A percentile compares a stretch with the other conserved stretches of the same genome.
Evolutionary conservation across 2,329 filamentous ascomycete genomes (phyloP).

Genomic region (Ophiocordyceps polyrhachis-furcata): DNA sequence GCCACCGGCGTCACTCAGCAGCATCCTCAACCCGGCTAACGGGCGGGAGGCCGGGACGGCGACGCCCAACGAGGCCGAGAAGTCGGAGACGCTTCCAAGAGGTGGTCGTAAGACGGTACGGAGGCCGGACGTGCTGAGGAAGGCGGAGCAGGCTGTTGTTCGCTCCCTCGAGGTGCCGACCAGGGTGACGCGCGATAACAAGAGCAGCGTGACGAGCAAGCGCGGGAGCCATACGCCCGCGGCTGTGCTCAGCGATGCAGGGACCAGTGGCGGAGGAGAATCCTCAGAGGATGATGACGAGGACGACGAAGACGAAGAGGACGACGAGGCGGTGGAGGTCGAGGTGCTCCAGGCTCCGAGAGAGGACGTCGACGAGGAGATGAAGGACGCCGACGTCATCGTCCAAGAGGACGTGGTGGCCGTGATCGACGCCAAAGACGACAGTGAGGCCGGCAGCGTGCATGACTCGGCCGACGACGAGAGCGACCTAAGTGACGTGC

Average conservation of each 20-base stretch:
- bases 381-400: conserved; percentile 21
- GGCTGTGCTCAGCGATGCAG: conserved; percentile 15
- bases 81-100: conserved; percentile 21
- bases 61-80: conserved; percentile 20
- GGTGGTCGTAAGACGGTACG: conserved; percentile 23
- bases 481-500: conserved; percentile 48
- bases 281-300: conserved; percentile 23
- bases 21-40: conserved; percentile 22
- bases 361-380: conserved; percentile 23
- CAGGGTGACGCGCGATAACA: conserved; percentile 18
- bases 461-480: conserved; percentile 51
- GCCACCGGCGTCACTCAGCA: conserved; percentile 14
- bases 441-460: conserved; percentile 29
- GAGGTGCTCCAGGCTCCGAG: not conserved
- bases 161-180: conserved; percentile 27
- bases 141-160: conserved; percentile 39
- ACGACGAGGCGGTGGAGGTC: not conserved
- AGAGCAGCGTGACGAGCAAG: conserved; percentile 35
- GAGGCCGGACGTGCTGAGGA: conserved; percentile 38
- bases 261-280: conserved; percentile 22
- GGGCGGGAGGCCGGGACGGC: conserved; percentile 18
- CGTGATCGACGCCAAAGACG: conserved; percentile 11
- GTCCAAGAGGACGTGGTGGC: conserved; percentile 10
- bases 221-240: conserved; percentile 22
- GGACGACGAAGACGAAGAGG: conserved; percentile 10